A percentile compares a stretch with the other conserved stretches of the same genome.
These are phyloP conservation scores for Lepidium campestre DNA, from an alignment of 441 rosid genomes.

Conservation along the genomic window DNA sequence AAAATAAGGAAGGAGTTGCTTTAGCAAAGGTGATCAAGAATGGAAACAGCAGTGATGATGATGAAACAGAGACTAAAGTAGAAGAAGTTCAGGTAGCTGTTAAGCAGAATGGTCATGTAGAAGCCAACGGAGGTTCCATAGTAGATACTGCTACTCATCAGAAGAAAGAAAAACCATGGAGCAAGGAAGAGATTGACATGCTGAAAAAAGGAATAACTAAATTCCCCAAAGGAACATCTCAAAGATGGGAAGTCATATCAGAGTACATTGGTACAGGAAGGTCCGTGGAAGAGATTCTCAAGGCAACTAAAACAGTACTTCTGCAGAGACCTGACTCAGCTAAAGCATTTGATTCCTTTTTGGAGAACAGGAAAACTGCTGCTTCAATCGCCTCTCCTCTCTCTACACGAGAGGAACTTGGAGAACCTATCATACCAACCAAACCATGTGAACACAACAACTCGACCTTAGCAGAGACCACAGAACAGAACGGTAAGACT, in stretches of 20 bases:
- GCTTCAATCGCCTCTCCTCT: conserved; percentile 75
- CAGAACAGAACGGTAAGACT: conserved; percentile 21
- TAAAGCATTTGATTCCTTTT: conserved; percentile 87
- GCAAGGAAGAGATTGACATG: conserved; percentile 84
- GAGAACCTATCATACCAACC: conserved; percentile 17
- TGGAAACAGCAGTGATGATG: conserved; percentile 32
- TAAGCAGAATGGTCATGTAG: conserved; percentile 56
- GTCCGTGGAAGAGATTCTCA: conserved; percentile 86
- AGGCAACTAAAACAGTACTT: conserved; percentile 87
- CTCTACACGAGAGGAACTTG: conserved; percentile 65
- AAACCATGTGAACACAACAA: conserved; percentile 21
- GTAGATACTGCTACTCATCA: conserved; percentile 29
- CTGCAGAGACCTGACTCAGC: conserved; percentile 86
- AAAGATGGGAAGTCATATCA: conserved; percentile 93
- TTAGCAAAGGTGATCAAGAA: conserved; percentile 56
- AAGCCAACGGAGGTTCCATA: conserved; percentile 41
- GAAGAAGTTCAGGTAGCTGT: conserved; percentile 13
- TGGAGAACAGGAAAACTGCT: conserved; percentile 86
- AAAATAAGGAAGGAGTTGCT: conserved; percentile 45
- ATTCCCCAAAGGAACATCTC: conserved; percentile 85
- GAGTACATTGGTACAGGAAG: conserved; percentile 84
- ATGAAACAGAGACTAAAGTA: conserved; percentile 33
- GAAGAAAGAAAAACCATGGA: conserved; percentile 82
- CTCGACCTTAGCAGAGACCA: conserved; percentile 18
- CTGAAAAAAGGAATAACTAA: conserved; percentile 83